phyloP scores from a whole-genome alignment of 2,329 filamentous ascomycete genomes.

The Fusarium sp. region DNA sequence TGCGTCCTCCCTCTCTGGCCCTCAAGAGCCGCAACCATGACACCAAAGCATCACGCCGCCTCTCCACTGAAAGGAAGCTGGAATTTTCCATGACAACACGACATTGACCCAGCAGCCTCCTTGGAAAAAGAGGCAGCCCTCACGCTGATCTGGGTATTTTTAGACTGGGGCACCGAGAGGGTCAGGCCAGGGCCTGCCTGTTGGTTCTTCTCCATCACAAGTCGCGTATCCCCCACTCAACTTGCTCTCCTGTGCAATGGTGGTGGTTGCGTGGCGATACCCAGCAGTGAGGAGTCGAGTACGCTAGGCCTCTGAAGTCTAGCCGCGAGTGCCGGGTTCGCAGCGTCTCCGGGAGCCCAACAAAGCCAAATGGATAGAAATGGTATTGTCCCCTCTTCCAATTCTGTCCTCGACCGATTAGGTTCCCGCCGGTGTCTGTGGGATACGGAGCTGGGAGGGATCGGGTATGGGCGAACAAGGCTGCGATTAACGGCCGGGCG shows the following conservation, averaged over 20 bases:
- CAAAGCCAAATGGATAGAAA: constrained; percentile 1
- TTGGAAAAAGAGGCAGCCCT: constrained; percentile 20
- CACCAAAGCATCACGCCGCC: constrained; percentile 5
- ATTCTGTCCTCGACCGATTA: constrained; percentile 4
- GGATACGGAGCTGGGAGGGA: background rate
- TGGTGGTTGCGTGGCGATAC: constrained; percentile 36
- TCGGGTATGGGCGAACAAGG: background rate
- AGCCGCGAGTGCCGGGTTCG: constrained; percentile 29
- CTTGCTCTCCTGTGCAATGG: constrained; percentile 14
- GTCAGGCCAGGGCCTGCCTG: constrained; percentile 26
- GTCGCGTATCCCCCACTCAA: constrained; percentile 33
- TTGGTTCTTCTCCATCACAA: constrained; percentile 32
- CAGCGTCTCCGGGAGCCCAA: constrained; percentile 5
- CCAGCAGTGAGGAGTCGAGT: constrained; percentile 21
- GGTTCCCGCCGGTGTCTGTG: background rate
- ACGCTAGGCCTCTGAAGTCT: constrained; percentile 24
- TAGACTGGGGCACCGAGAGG: constrained; percentile 36
- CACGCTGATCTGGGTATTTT: constrained; percentile 41
- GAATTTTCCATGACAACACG: constrained; percentile 26
- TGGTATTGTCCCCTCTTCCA: background rate
- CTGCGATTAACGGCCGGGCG: background rate
- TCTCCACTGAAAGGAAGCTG: constrained; percentile 9
- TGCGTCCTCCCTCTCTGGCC: background rate
- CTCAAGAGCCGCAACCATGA: constrained; percentile 12
- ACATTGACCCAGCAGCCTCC: constrained; percentile 18